These are phyloP conservation scores for Gymnopilus junonius DNA, from an alignment of 768 basidiomycete species.

Conservation along the genomic window DNA sequence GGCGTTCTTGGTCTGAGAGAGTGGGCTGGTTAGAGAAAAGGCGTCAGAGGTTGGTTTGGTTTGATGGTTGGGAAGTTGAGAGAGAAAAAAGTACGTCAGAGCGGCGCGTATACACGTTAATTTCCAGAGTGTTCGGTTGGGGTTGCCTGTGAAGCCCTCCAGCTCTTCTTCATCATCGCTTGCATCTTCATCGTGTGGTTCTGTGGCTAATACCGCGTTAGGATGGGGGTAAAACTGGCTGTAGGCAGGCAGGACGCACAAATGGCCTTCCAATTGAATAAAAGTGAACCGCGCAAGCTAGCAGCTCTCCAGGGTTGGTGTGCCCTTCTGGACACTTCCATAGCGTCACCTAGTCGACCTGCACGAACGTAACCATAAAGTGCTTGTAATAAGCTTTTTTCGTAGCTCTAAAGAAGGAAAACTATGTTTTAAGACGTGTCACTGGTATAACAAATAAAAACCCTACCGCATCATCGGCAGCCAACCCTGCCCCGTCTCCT, in stretches of 20 bases:
- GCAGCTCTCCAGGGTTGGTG: constrained; percentile 95
- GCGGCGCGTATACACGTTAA: constrained; percentile 80
- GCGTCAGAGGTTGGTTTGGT: background rate
- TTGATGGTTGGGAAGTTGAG: background rate
- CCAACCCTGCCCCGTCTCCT: constrained; percentile 61
- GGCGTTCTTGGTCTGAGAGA: constrained; percentile 76
- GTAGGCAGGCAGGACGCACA: constrained; percentile 46
- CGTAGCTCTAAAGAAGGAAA: constrained; percentile 61
- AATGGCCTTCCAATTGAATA: constrained; percentile 78
- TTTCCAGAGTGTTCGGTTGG: constrained; percentile 85
- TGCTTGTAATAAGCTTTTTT: constrained; percentile 76
- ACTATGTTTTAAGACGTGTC: background rate
- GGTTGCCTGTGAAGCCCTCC: constrained; percentile 72
- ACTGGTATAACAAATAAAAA: background rate
- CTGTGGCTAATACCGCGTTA: constrained; percentile 31
- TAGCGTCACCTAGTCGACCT: constrained; percentile 83
- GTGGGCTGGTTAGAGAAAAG: constrained; percentile 42
- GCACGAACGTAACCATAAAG: constrained; percentile 84
- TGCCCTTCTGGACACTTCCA: constrained; percentile 79
- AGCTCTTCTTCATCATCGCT: constrained; percentile 49
- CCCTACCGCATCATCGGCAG: constrained; percentile 79
- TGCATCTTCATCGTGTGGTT: constrained; percentile 51
- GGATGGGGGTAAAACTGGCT: background rate
- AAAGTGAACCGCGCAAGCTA: constrained; percentile 78
- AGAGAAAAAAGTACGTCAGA: constrained; percentile 52